Evolutionary conservation across 169 alveolate genomes (phyloP), one percentile per base, ranked within the genome.

Genomic region (Eimeria sp.): DNA sequence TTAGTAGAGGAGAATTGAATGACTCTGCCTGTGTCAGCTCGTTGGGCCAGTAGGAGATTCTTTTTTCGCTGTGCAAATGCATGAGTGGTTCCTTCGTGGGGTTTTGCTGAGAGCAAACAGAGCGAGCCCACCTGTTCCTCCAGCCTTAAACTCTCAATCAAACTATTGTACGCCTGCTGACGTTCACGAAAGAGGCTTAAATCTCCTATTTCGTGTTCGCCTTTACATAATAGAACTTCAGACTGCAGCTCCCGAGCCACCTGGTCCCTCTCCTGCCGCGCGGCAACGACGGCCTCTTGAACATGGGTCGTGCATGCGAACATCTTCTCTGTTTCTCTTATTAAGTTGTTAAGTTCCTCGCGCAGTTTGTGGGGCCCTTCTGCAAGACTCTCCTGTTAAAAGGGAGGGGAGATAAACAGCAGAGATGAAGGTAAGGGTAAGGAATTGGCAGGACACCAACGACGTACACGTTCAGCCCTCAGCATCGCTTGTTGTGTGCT

Each of bases 41-140:
- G 84, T 20, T 13, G 11, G 22, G 76, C 0, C 16, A 20, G 45
- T 18, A 73, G 40, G 51, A 73, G 84, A n/a, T 20, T 27, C 54
- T 73, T 57, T 25, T 73, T 73, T 18, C 47, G 40, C 84, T 73
- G 47, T 10, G 14, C 40, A 7, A 30, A 34, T 20, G 30, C 27
- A 45, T 73, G 27, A 18, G 16, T 25, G 40, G 22, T 67, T 67
- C 14, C 22, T 18, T 67, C 10, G 10, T 54, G 61, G 61, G 61
- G 61, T 54, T 54, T 54, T 14, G 16, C 1, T 54, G 20, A 11
- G 16, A 7, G 61, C 6, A 14, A 7, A 3, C 6, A 1, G 10
- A 54, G 11, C 78, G 72, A 20, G 78, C 78, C 45, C 20, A 67
- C 78, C 78, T 67, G 78, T 67, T 67, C 78, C 78, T 9, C 43